Evolutionary conservation across 768 basidiomycete genomes (phyloP), one percentile per base, ranked within the genome.

Genomic region (Boletus tomentosulus): DNA sequence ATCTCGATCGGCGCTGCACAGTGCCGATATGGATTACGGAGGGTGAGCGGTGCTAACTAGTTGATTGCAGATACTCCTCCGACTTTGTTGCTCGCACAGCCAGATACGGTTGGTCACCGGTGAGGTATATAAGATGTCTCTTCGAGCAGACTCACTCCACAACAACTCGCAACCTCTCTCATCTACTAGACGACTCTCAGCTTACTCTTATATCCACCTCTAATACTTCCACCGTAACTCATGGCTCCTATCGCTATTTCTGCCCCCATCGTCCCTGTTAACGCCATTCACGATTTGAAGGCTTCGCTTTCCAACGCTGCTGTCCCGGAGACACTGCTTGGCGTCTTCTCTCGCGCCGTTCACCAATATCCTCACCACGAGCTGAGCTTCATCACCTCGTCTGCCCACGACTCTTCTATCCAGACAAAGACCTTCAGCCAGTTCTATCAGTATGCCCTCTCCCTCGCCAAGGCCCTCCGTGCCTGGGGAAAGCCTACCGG

Each of bases 381-480:
- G 34, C 47, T 66, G 22, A 56, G 54, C 34, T 66, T 68, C 46
- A 56, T 66, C 42, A 54, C 64, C 1, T 67, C 65, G 9, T 66
- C 61, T 3, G 60, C 62, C 30, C 66, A 56, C 27, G 65, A 68
- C 52, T 61, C 64, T 0, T 60, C 58, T 7, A 57, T 66, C 24
- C 56, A 48, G 33, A 58, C 64, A 0, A 56, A 53, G 43, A 50
- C 65, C 0, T 66, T 66, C 42, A 24, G n/a, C n/a, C n/a, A n/a
- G n/a, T n/a, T n/a, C n/a, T n/a, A n/a, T n/a, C n/a, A n/a, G n/a
- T n/a, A n/a, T n/a, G n/a, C n/a, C n/a, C n/a, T n/a, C n/a, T n/a
- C n/a, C n/a, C n/a, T n/a, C n/a, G n/a, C n/a, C n/a, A n/a, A n/a
- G n/a, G n/a, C n/a, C n/a, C n/a, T n/a, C n/a, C n/a, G n/a, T n/a